A percentile compares a stretch with the other conserved stretches of the same genome.
phyloP scores from a whole-genome alignment of 305 asterid genomes.

The Fraxinus floribunda region DNA sequence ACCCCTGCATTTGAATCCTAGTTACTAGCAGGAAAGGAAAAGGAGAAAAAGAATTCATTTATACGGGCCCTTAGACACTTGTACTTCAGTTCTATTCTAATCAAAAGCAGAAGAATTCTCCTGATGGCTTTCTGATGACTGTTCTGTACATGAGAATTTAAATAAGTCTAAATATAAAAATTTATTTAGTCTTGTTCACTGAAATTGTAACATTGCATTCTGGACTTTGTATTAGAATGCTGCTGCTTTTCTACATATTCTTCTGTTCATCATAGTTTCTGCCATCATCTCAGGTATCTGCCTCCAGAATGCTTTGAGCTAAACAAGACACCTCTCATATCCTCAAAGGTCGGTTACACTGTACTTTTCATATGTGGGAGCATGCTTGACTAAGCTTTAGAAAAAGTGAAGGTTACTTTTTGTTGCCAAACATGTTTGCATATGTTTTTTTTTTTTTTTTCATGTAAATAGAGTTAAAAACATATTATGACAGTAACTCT shows the following conservation, averaged over 20 bases:
- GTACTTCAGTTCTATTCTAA: neutral
- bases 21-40: neutral
- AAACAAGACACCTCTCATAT: constrained; percentile 86
- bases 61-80: neutral
- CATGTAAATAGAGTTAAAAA: neutral
- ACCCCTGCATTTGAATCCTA: neutral
- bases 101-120: neutral
- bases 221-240: neutral
- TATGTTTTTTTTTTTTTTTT: neutral
- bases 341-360: constrained; percentile 70
- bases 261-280: neutral
- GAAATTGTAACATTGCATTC: neutral
- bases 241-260: constrained; percentile 5
- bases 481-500: neutral
- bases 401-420: neutral
- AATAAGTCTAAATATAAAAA: neutral
- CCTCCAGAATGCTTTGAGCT: constrained; percentile 99
- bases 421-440: neutral
- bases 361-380: neutral
- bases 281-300: constrained; percentile 66
- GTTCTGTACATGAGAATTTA: neutral
- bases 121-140: neutral
- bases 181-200: neutral
- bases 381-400: neutral
- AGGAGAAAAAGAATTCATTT: neutral